These are phyloP conservation scores for Camellia oleifera DNA, from an alignment of 179 eudicot genomes.

Conservation along the genomic window DNA sequence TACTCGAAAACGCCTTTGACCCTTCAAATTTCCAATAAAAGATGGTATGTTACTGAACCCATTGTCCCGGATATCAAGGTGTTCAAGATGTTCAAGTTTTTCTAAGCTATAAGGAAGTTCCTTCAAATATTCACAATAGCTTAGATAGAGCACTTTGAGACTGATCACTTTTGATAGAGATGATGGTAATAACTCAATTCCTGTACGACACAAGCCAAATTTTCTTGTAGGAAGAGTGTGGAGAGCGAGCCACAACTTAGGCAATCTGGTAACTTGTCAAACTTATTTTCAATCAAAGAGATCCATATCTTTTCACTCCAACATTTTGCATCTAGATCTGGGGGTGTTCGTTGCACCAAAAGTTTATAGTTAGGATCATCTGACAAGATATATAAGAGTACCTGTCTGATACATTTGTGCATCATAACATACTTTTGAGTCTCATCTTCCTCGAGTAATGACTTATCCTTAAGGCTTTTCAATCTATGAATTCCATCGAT, in stretches of 20 bases:
- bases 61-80: slow-evolving; percentile 35
- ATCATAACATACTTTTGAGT: not conserved
- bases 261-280: slow-evolving; percentile 24
- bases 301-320: slow-evolving; percentile 6
- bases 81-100: slow-evolving; percentile 31
- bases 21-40: slow-evolving; percentile 19
- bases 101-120: slow-evolving; percentile 21
- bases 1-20: slow-evolving; percentile 29
- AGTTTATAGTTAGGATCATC: not conserved
- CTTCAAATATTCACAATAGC: slow-evolving; percentile 20
- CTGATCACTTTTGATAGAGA: slow-evolving; percentile 14
- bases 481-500: not conserved
- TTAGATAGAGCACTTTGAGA: slow-evolving; percentile 35
- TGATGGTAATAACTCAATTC: slow-evolving; percentile 28
- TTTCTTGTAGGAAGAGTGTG: slow-evolving; percentile 38
- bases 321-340: not conserved
- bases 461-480: not conserved
- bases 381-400: slow-evolving; percentile 9
- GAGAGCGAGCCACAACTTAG: slow-evolving; percentile 30
- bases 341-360: not conserved
- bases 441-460: slow-evolving; percentile 11
- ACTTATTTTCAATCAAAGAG: not conserved
- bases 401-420: slow-evolving; percentile 11
- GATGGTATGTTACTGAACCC: slow-evolving; percentile 30
- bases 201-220: slow-evolving; percentile 26